Conservation (phyloP, 2,329 filamentous ascomycete species). For the Juglanconis oblonga region DNA sequence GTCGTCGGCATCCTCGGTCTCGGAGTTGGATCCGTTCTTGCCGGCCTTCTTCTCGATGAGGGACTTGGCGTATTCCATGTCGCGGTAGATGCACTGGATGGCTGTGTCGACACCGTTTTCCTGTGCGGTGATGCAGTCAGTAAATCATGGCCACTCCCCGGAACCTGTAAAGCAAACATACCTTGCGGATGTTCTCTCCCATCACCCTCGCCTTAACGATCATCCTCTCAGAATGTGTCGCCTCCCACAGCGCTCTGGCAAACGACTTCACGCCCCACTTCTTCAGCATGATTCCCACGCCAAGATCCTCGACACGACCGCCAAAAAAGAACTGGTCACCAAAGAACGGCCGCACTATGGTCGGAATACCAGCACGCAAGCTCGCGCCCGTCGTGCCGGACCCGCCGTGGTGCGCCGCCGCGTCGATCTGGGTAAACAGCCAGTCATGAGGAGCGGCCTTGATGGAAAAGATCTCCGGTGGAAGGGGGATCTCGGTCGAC, state of each 20-base stretch:
- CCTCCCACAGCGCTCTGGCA: slow-evolving; percentile 84
- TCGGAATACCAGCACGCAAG: slow-evolving; percentile 84
- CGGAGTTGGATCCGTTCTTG: slow-evolving; percentile 40
- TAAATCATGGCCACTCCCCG: neutral
- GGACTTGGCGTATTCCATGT: slow-evolving; percentile 86
- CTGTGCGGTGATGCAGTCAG: slow-evolving; percentile 42
- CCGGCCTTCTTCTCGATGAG: slow-evolving; percentile 67
- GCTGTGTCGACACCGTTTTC: slow-evolving; percentile 88
- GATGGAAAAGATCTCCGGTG: slow-evolving; percentile 82
- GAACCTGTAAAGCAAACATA: slow-evolving; percentile 40
- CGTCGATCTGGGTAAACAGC: slow-evolving; percentile 92
- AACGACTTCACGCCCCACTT: slow-evolving; percentile 87
- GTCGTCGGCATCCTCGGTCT: slow-evolving; percentile 45
- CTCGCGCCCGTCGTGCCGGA: slow-evolving; percentile 94
- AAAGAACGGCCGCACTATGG: slow-evolving; percentile 95
- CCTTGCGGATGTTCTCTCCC: slow-evolving; percentile 83
- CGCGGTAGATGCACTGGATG: slow-evolving; percentile 89
- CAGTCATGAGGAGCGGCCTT: slow-evolving; percentile 93
- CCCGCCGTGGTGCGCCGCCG: slow-evolving; percentile 90
- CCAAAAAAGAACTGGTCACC: slow-evolving; percentile 98
- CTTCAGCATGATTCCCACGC: slow-evolving; percentile 85
- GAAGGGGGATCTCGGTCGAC: slow-evolving; percentile 64
- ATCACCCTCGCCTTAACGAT: slow-evolving; percentile 78
- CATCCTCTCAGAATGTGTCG: slow-evolving; percentile 87
- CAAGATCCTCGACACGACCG: slow-evolving; percentile 82